Evolutionary conservation across 2,329 filamentous ascomycete species (phyloP).

Genomic region (Paracoccidioides brasiliensis): DNA sequence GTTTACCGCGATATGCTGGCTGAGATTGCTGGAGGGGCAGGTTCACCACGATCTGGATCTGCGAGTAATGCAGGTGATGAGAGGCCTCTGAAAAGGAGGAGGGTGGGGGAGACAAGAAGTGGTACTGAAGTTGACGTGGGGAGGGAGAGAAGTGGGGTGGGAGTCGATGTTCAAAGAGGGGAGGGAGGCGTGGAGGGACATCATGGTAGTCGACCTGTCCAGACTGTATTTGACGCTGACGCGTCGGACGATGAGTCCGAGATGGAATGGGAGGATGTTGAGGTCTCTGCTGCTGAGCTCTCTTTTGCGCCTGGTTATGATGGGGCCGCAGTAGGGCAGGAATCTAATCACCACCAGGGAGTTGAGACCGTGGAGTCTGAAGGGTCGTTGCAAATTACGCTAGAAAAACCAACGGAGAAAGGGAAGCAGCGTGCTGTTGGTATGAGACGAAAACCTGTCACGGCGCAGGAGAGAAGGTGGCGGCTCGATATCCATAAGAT

Average conservation of each 20-base stretch:
- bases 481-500: conserved; percentile 72
- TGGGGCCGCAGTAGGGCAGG: background rate
- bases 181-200: background rate
- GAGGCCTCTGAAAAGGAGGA: conserved; percentile 9
- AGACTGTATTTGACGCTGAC: conserved; percentile 38
- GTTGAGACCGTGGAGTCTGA: conserved; percentile 9
- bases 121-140: background rate
- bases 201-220: conserved; percentile 5
- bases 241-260: conserved; percentile 32
- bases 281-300: conserved; percentile 26
- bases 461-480: conserved; percentile 43
- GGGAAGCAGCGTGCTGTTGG: conserved; percentile 15
- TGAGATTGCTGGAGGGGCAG: conserved; percentile 18
- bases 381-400: conserved; percentile 25
- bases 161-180: background rate
- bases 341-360: background rate
- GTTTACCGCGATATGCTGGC: conserved; percentile 36
- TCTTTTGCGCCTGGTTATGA: conserved; percentile 8
- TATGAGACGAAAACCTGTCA: conserved; percentile 39
- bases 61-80: background rate
- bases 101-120: conserved; percentile 11
- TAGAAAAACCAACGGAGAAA: conserved; percentile 21
- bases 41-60: background rate
- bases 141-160: conserved; percentile 9
- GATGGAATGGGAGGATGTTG: conserved; percentile 51